Evolutionary conservation across 208 protist species (phyloP).

Genomic region (Trypanosoma caninum): DNA sequence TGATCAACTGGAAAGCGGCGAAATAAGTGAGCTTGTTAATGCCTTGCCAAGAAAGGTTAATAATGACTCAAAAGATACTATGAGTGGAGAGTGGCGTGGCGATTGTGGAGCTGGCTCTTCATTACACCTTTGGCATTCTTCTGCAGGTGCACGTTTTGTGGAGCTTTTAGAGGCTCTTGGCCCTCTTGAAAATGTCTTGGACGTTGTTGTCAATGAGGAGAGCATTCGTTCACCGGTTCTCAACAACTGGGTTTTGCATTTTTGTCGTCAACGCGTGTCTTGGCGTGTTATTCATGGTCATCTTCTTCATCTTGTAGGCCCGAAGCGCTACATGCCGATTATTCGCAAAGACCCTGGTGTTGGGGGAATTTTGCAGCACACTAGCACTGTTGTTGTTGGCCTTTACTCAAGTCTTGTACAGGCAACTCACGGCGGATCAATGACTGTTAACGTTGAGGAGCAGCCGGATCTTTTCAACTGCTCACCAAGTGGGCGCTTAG

Average conservation of each 20-base stretch:
- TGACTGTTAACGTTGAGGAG: conserved; percentile 62
- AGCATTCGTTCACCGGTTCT: conserved; percentile 53
- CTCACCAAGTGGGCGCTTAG: conserved; percentile 26
- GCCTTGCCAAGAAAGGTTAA: conserved; percentile 12
- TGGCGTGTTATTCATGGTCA: conserved; percentile 88
- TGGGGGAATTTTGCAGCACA: conserved; percentile 42
- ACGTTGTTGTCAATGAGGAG: conserved; percentile 80
- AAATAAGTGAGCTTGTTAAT: conserved; percentile 7
- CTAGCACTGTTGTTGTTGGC: conserved; percentile 52
- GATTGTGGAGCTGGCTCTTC: background rate
- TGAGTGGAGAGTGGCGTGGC: background rate
- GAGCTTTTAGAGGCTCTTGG: conserved; percentile 56
- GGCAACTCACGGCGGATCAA: conserved; percentile 26
- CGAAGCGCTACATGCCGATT: conserved; percentile 34
- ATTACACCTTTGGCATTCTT: too few species aligned
- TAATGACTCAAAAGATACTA: conserved; percentile 15
- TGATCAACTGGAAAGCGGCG: conserved; percentile 16
- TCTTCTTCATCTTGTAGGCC: conserved; percentile 56
- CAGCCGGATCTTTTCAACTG: conserved; percentile 33
- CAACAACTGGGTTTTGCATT: conserved; percentile 75
- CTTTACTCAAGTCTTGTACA: conserved; percentile 46
- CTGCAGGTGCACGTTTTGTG: conserved; percentile 8
- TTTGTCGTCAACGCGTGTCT: conserved; percentile 71
- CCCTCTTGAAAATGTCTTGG: conserved; percentile 62
- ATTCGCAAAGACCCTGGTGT: conserved; percentile 43